Base-by-base conservation (phyloP, 2,329 filamentous ascomycete genomes). In the Colletotrichum lentis region DNA sequence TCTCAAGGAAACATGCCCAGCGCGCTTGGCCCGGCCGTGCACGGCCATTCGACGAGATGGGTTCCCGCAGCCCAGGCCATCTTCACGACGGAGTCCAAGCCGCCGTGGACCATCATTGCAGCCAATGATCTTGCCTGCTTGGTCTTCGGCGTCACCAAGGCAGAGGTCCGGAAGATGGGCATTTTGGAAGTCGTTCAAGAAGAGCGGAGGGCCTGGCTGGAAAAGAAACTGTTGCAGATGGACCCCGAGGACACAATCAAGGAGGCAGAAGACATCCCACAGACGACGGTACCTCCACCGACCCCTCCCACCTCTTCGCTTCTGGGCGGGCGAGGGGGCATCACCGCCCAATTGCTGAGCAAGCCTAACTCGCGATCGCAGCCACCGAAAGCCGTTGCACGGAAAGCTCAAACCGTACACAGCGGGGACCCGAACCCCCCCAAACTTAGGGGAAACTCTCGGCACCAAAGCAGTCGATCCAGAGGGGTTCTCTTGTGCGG, bases 91-190 rank as follows among this genome's bases (percentile, higher is more conserved):
- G 93, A 97, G 78, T 86, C 92, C 16, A 89, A 91, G 71, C 87
- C 93, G 10, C 96, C 95, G 3, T 99, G 94, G 92, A 99, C 95
- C 1, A 97, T 99, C 68, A 87, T 97, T 61, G 93, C 96, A 3
- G 96, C 96, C 57, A 99, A 99, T 76, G 96, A 99, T 77, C 84
- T 99, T 56, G 96, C 96, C 20, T 99, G 96, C 79, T 84, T 99
- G 50, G 91, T 98, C n/a, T 99, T 98, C 80, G 96, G 96, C n/a
- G 93, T 99, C 11, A 97, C 94, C n/a, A 93, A 93, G 75, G 92
- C 93, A 5, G 96, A 99, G 78, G 92, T 99, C 27, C 89, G 94
- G 63, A 97, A 94, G 76, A 89, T 98, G 83, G 95, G 96, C 55
- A 98, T 99, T 64, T 80, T 99, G 67, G 94, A 98, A 76, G 93